phyloP scores from a whole-genome alignment of 192 early-diverging fungal species.

The Mortierella antarctica region DNA sequence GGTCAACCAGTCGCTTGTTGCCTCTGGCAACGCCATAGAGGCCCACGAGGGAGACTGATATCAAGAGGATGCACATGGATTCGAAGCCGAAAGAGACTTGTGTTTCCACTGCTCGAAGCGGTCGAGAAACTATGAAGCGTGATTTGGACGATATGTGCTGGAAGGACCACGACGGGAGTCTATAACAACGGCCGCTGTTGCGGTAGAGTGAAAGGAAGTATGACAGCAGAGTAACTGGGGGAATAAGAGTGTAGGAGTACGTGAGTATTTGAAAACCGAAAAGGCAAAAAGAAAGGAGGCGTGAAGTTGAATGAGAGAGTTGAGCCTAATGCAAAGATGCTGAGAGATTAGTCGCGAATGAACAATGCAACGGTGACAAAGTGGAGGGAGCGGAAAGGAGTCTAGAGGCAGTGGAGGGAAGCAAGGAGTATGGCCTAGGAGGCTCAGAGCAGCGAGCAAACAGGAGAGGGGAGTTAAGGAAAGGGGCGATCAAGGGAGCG shows the following conservation, averaged over 20 bases:
- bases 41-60: conserved; percentile 20
- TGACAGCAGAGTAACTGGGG: neutral
- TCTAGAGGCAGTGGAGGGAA: no score
- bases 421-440: no score
- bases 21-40: conserved; percentile 22
- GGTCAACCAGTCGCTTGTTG: conserved; percentile 19
- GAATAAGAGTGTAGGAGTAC: neutral
- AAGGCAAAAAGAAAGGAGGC: neutral
- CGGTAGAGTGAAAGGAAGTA: neutral
- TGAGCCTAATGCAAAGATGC: no score
- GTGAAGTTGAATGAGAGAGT: no score
- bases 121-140: no score
- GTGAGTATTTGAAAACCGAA: neutral
- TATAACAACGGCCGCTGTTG: neutral
- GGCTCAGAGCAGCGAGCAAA: no score
- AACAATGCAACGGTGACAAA: no score
- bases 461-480: no score
- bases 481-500: no score
- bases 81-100: conserved; percentile 12
- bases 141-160: neutral
- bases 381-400: no score
- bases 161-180: neutral
- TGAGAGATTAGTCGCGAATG: no score
- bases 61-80: conserved; percentile 11
- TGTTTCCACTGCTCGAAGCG: no score